Conservation (phyloP, 2,329 filamentous ascomycete genomes). For the Coniella lustricola region DNA sequence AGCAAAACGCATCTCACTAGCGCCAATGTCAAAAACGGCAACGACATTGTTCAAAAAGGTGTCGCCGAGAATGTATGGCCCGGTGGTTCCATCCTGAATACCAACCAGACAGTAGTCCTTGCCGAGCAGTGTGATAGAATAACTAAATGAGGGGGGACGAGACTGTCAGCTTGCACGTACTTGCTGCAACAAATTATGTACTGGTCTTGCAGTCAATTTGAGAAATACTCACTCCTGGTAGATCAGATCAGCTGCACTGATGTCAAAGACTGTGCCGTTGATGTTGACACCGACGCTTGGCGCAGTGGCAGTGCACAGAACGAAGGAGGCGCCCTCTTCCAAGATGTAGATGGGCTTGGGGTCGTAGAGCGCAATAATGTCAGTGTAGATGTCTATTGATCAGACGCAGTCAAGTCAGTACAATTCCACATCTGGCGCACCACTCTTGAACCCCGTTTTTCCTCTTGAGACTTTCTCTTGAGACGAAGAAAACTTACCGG, state of each 20-base stretch:
- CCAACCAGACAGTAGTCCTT: conserved; percentile 3
- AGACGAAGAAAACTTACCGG: conserved; percentile 13
- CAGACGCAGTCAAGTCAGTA: neutral
- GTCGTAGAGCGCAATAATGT: conserved; percentile 20
- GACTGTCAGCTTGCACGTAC: neutral
- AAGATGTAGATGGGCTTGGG: conserved; percentile 20
- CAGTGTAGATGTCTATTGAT: conserved; percentile 20
- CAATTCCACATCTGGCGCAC: neutral
- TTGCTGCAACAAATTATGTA: too few species aligned
- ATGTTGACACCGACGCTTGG: conserved; percentile 3
- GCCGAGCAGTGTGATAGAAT: neutral
- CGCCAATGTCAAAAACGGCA: conserved; percentile 10
- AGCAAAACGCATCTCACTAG: conserved; percentile 8
- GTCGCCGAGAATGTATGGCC: conserved; percentile 9
- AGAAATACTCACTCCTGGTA: neutral
- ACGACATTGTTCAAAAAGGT: conserved; percentile 14
- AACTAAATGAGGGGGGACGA: neutral
- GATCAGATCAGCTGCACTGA: conserved; percentile 9
- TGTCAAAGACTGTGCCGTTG: conserved; percentile 5
- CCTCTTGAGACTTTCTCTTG: too few species aligned
- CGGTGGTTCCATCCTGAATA: neutral
- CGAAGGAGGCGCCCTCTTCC: conserved; percentile 19
- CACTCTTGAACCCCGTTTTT: too few species aligned
- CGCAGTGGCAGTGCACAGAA: conserved; percentile 24
- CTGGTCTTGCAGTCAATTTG: neutral